These are phyloP conservation scores for Alternaria sp. DNA, from an alignment of 2,329 filamentous ascomycete species.

Conservation along the genomic window DNA sequence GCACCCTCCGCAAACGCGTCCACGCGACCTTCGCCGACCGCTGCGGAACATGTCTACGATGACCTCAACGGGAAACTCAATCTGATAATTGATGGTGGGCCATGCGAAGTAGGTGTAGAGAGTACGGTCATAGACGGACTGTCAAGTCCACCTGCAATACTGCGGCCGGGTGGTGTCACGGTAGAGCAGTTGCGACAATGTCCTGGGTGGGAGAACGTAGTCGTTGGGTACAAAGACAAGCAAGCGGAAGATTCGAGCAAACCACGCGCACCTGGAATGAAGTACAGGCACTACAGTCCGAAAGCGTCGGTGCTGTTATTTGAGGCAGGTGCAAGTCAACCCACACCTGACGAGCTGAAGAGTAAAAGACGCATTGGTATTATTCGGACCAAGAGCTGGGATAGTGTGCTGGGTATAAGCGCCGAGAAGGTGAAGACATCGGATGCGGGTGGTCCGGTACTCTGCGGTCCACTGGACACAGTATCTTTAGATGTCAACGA, in stretches of 20 bases:
- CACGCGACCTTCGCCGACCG: constrained; percentile 90
- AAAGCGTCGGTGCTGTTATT: constrained; percentile 86
- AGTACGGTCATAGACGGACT: constrained; percentile 96
- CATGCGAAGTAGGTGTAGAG: constrained; percentile 89
- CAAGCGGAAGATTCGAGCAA: constrained; percentile 66
- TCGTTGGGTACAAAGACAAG: constrained; percentile 80
- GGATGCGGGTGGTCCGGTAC: constrained; percentile 16
- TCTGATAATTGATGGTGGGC: constrained; percentile 87
- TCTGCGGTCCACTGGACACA: constrained; percentile 15
- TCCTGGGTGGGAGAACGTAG: constrained; percentile 81
- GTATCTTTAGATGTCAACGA: not conserved
- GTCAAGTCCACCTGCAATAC: constrained; percentile 78
- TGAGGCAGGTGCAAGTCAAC: constrained; percentile 62
- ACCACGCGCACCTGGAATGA: constrained; percentile 95
- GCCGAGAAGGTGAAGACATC: not conserved
- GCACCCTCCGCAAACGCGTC: constrained; percentile 95
- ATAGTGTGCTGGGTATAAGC: constrained; percentile 28
- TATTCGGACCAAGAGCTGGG: constrained; percentile 47
- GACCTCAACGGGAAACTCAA: constrained; percentile 85
- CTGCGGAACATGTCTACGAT: constrained; percentile 86
- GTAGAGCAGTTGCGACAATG: constrained; percentile 79
- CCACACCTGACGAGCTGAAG: constrained; percentile 41
- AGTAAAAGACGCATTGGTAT: constrained; percentile 51
- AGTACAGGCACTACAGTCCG: constrained; percentile 97
- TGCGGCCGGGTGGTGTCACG: constrained; percentile 87